phyloP scores from a whole-genome alignment of 192 early-diverging fungal species.

The Backusella tuberculispora region DNA sequence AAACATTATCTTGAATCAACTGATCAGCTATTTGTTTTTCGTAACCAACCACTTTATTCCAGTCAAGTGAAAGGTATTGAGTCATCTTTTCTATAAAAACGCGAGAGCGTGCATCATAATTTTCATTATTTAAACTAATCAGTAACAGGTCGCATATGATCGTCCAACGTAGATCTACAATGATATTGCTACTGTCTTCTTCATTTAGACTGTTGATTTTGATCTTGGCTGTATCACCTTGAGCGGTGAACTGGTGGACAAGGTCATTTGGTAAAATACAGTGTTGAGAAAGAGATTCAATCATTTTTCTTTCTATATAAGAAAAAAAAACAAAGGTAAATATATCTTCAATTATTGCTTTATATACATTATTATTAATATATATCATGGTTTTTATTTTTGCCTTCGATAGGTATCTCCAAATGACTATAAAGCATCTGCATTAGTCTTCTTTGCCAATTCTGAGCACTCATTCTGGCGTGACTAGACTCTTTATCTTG shows the following conservation, averaged over 20 bases:
- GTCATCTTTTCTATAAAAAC: slow-evolving; percentile 75
- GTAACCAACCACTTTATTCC: slow-evolving; percentile 76
- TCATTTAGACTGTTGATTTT: slow-evolving; percentile 48
- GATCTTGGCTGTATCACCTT: slow-evolving; percentile 61
- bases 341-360: too few species aligned
- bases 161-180: slow-evolving; percentile 84
- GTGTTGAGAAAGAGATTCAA: slow-evolving; percentile 63
- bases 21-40: slow-evolving; percentile 80
- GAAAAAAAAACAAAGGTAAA: neutral
- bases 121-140: slow-evolving; percentile 78
- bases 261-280: slow-evolving; percentile 57
- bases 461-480: slow-evolving; percentile 71
- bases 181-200: slow-evolving; percentile 14
- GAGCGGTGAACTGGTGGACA: slow-evolving; percentile 55
- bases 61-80: slow-evolving; percentile 67
- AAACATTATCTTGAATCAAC: slow-evolving; percentile 47
- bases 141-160: slow-evolving; percentile 89
- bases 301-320: slow-evolving; percentile 58
- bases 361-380: neutral
- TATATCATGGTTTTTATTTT: slow-evolving; percentile 5
- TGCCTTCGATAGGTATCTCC: slow-evolving; percentile 65
- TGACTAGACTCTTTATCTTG: slow-evolving; percentile 67
- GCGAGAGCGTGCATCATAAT: slow-evolving; percentile 82
- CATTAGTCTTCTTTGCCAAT: slow-evolving; percentile 85
- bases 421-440: slow-evolving; percentile 80